Percentiles rank a stretch among this genome's conserved stretches.
These are phyloP conservation scores for Austropuccinia psidii DNA, from an alignment of 1,284 basidiomycete species.

Conservation along the genomic window DNA sequence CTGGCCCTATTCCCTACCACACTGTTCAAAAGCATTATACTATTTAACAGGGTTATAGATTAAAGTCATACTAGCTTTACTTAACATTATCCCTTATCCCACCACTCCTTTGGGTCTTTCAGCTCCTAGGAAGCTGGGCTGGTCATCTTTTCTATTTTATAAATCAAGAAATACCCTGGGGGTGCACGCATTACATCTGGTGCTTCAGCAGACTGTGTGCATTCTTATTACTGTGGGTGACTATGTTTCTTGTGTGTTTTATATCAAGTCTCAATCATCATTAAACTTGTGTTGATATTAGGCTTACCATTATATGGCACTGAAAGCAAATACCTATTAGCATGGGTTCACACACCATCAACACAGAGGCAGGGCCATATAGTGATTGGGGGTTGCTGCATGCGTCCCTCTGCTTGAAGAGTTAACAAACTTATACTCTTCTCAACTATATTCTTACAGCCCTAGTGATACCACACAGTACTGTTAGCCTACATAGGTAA, in stretches of 20 bases:
- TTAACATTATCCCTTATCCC: neutral
- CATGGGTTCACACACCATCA: too few species aligned
- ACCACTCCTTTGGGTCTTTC: too few species aligned
- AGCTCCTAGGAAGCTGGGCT: neutral
- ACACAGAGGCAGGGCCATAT: too few species aligned
- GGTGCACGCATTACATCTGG: neutral
- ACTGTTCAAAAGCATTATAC: too few species aligned
- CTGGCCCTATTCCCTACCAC: too few species aligned
- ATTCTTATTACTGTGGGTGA: neutral
- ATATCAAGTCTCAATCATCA: neutral
- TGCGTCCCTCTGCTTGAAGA: too few species aligned
- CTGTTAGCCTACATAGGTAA: neutral
- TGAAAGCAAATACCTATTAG: neutral
- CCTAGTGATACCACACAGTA: neutral
- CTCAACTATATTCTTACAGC: neutral
- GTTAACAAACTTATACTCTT: too few species aligned
- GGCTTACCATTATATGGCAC: neutral
- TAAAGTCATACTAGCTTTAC: neutral
- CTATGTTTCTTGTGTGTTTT: too few species aligned
- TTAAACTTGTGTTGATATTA: neutral
- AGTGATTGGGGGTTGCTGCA: too few species aligned
- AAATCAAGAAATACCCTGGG: neutral
- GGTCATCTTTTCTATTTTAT: neutral
- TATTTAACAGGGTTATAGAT: too few species aligned
- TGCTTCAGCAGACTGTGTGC: neutral